Base-by-base conservation (phyloP, 345 rosid genomes). In the Brassica carinata region DNA sequence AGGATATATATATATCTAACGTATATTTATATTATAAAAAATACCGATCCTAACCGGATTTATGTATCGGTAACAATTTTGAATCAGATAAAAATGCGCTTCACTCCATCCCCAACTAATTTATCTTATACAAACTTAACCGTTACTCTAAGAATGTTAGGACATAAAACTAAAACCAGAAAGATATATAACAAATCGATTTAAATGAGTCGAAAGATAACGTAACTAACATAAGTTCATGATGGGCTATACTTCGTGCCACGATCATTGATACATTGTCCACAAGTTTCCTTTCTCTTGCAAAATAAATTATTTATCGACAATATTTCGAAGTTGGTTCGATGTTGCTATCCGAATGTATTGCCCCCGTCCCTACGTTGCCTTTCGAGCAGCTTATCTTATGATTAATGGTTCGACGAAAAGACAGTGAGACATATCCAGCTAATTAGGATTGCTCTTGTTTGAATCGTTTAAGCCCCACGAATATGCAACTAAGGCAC, bases 311-410 rank as follows among this genome's bases (percentile, higher is more conserved):
- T 38, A 64, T 81, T n/a, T 17, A 5, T 65, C 72, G 80, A 77
- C 84, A 81, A 71, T 59, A 23, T 65, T 67, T 81, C 53, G 36
- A 72, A 77, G 84, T 67, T 72, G 84, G 84, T 77, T 81, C 38
- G 51, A 72, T 67, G 84, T 81, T 81, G 78, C 84, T 77, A 77
- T 81, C 84, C 51, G 34, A 66, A 72, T 72, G 81, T 72, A 71
- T 77, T 71, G 64, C 51, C 84, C 72, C 58, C 33, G 81, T 76
- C 81, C 81, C 84, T 81, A 81, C 81, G 70, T 81, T 81, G 81
- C 51, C 75, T 67, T 67, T 67, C 17, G 34, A 72, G 67, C 78
- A 71, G 80, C 77, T 48, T 76, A 59, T 77, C 78, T 62, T 45
- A 81, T 72, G 70, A 67, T 76, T 72, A 72, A 61, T 76, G 74